Evolutionary conservation across 1,284 basidiomycete genomes (phyloP).

Genomic region (Sanguinoderma infundibulare): DNA sequence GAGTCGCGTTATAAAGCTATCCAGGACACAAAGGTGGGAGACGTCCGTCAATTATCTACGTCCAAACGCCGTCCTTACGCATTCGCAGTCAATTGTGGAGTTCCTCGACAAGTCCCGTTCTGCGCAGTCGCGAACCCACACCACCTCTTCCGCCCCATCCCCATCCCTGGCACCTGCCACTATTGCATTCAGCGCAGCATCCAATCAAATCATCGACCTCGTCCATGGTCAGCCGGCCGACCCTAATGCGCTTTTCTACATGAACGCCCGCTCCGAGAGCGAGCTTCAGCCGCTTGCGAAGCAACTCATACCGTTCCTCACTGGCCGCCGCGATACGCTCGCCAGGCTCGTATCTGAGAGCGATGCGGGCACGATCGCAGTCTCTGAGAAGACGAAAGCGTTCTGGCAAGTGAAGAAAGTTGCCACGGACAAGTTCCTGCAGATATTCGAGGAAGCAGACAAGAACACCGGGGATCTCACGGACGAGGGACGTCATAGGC

Average conservation of each 20-base stretch:
- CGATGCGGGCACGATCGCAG: conserved; percentile 48
- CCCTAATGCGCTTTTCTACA: conserved; percentile 53
- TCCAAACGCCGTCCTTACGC: conserved; percentile 2
- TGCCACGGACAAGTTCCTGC: conserved; percentile 48
- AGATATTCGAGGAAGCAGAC: conserved; percentile 49
- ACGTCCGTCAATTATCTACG: not conserved
- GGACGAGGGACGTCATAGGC: conserved; percentile 33
- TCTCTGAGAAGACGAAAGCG: conserved; percentile 62
- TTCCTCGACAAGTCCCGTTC: conserved; percentile 86
- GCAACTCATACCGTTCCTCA: conserved; percentile 48
- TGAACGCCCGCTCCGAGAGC: conserved; percentile 55
- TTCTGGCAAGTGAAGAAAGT: conserved; percentile 61
- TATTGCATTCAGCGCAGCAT: conserved; percentile 65
- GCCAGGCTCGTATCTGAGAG: conserved; percentile 55
- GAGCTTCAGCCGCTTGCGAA: conserved; percentile 47
- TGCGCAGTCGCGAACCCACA: conserved; percentile 63
- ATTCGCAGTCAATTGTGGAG: conserved; percentile 67
- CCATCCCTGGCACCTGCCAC: conserved; percentile 83
- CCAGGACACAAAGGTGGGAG: conserved; percentile 71
- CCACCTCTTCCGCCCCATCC: conserved; percentile 73
- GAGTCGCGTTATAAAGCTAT: conserved; percentile 85
- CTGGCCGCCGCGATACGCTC: conserved; percentile 58
- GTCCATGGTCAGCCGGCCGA: conserved; percentile 61
- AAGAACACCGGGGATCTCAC: conserved; percentile 44
- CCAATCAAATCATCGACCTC: conserved; percentile 66